Evolutionary conservation across 140 eudicot genomes (phyloP), one percentile per base, ranked within the genome.

Genomic region (Ambrosia hybrid): DNA sequence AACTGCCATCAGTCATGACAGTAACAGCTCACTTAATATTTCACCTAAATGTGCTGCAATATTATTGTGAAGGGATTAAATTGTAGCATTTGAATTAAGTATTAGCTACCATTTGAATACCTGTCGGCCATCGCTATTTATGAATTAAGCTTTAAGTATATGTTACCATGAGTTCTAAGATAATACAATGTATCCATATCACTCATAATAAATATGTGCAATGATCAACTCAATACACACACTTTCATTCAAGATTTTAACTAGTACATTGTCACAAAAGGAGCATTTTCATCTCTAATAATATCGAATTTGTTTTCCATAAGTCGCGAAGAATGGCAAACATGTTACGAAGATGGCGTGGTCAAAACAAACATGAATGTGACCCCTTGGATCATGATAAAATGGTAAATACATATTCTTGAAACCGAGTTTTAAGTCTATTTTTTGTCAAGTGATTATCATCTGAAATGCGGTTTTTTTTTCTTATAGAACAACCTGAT

Each of bases 261-360:
- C 26, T 15, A n/a, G 12, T 16, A 16, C 4, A 16, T 0, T 56
- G 36, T 3, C 17, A 16, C 62, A 21, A 2, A 0, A 16, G 62
- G 62, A 16, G 13, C 5, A 7, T 56, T 15, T 36, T 58, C 15
- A 58, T 63, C 13, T 17, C 1, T 9, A n/a, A 68, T 13, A 4
- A 53, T 4, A 53, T 53, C 30, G 30, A 21, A 1, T 8, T 57
- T 57, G 13, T 46, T 13, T 51, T 14, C 5, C 45, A 11, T 15
- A 61, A 41, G 38, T 70, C 4, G 13, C 4, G 38, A 70, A 45
- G 8, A 46, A 57, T 68, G 69, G 49, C 56, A 73, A 78, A 63
- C 76, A 83, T 91, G 91, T 75, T 87, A 37, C 63, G 73, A 78
- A 86, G 80, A 81, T 87, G 76, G 90, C 76, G 67, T 11, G 71